Evolutionary conservation across 768 basidiomycete species (phyloP), one percentile per base, ranked within the genome.

Genomic region (Serendipita indica): DNA sequence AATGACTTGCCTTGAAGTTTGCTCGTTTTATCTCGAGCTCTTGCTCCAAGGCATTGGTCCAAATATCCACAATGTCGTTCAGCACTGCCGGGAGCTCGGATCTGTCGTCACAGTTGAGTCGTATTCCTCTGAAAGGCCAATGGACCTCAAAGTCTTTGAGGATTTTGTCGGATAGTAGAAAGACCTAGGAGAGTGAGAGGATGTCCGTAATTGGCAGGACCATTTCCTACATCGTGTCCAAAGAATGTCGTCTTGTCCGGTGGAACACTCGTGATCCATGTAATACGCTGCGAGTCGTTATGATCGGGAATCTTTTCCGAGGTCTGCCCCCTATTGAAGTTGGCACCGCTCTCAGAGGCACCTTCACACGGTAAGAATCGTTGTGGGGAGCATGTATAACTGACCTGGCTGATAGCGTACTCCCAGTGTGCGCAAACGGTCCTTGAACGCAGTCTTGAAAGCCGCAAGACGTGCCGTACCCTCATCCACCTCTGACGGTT

Each of bases 301-400:
- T 80, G 76, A 62, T 90, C 89, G 4, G 82, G 77, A 34, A 97
- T 89, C n/a, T 79, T 79, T 66, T 93, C 89, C 2, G 89, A 85
- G 85, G 90, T 10, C 78, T 80, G 3, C 82, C 79, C 0, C 85
- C 86, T 41, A 86, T 82, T 78, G 33, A 49, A 22, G 33, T 65
- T 66, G 33, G 65, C 65, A 27, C 68, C 69, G 56, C 62, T 64
- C 12, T 39, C 41, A 39, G 65, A 68, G 4, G 65, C 70, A 37
- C 66, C 65, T 32, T 61, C 63, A n/a, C n/a, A 27, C 63, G 39
- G 80, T 84, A 67, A 81, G 84, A 20, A 75, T 83, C 22, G 81
- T 89, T 58, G 82, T 84, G 57, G 77, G 78, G 59, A 89, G 73
- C 68, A 89, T 89, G 70, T 89, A 89, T 67, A 89, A 89, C n/a